These are phyloP conservation scores for Dillenia suffruticosa DNA, from an alignment of 164 flowering plant genomes.

Conservation along the genomic window DNA sequence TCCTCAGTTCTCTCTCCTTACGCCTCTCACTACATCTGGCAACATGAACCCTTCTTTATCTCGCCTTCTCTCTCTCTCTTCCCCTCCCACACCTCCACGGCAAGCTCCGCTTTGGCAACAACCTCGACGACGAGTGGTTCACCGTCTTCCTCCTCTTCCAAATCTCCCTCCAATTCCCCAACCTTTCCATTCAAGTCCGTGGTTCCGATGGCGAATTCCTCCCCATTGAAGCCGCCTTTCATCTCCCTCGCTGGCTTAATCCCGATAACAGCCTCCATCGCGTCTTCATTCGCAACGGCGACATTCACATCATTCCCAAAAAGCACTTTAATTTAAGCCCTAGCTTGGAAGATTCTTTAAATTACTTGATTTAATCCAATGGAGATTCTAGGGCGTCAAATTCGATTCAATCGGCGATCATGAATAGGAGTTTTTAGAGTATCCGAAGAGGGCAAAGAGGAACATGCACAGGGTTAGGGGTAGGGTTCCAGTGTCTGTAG, in stretches of 20 bases:
- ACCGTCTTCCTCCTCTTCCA: conserved; percentile 67
- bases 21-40: conserved; percentile 71
- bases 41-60: conserved; percentile 80
- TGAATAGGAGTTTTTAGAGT: conserved; percentile 42
- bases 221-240: conserved; percentile 81
- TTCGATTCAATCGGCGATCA: conserved; percentile 49
- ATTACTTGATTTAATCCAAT: conserved; percentile 18
- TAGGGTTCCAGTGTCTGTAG: conserved; percentile 80
- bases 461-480: conserved; percentile 68
- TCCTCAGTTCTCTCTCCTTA: conserved; percentile 48
- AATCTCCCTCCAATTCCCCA: conserved; percentile 35
- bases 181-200: conserved; percentile 51
- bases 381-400: conserved; percentile 43
- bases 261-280: conserved; percentile 63
- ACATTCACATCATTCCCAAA: conserved; percentile 57
- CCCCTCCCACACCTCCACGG: conserved; percentile 62
- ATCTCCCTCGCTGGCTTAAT: conserved; percentile 79
- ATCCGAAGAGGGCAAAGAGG: conserved; percentile 54
- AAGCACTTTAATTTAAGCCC: conserved; percentile 31
- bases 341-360: conserved; percentile 36
- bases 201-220: conserved; percentile 94
- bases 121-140: conserved; percentile 97
- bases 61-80: conserved; percentile 26
- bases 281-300: conserved; percentile 61
- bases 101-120: conserved; percentile 69